These are phyloP conservation scores for Sporothrix phasma DNA, from an alignment of 2,329 filamentous ascomycete species.

Conservation along the genomic window DNA sequence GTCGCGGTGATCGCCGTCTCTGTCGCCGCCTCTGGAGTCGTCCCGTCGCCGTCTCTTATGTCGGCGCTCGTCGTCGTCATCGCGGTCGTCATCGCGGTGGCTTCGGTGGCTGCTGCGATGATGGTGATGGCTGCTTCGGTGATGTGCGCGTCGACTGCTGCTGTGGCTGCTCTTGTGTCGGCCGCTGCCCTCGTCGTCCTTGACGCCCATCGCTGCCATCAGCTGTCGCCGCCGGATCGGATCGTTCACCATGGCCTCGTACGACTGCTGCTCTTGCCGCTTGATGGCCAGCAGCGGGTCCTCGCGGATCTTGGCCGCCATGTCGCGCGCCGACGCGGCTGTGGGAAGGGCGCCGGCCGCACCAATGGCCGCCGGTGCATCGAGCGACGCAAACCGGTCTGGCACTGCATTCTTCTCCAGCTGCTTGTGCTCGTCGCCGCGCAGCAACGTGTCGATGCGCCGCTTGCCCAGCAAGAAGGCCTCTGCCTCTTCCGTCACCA, in stretches of 20 bases:
- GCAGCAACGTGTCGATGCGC: conserved; percentile 71
- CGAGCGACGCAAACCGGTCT: conserved; percentile 45
- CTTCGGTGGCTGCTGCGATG: conserved; percentile 32
- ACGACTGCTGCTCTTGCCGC: conserved; percentile 75
- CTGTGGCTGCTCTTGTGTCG: conserved; percentile 20
- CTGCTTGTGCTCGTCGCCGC: conserved; percentile 70
- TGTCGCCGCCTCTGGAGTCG: conserved; percentile 18
- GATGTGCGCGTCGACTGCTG: conserved; percentile 20
- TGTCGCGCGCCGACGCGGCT: conserved; percentile 62
- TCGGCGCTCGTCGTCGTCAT: conserved; percentile 17
- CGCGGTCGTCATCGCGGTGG: conserved; percentile 36
- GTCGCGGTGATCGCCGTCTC: not conserved
- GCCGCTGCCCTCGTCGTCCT: conserved; percentile 31
- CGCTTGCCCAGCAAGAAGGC: conserved; percentile 88
- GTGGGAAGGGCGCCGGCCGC: not conserved
- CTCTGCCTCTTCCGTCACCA: conserved; percentile 77
- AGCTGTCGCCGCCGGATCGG: conserved; percentile 58
- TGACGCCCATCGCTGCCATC: conserved; percentile 52
- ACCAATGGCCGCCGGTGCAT: not conserved
- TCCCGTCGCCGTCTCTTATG: conserved; percentile 22
- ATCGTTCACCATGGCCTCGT: conserved; percentile 71
- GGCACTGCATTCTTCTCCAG: conserved; percentile 62
- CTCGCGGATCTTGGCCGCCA: conserved; percentile 73
- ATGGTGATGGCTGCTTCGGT: conserved; percentile 4
- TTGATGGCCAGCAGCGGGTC: conserved; percentile 92